Evolutionary conservation across 805 yeast species (phyloP).

Genomic region (Suhomyces emberorum): DNA sequence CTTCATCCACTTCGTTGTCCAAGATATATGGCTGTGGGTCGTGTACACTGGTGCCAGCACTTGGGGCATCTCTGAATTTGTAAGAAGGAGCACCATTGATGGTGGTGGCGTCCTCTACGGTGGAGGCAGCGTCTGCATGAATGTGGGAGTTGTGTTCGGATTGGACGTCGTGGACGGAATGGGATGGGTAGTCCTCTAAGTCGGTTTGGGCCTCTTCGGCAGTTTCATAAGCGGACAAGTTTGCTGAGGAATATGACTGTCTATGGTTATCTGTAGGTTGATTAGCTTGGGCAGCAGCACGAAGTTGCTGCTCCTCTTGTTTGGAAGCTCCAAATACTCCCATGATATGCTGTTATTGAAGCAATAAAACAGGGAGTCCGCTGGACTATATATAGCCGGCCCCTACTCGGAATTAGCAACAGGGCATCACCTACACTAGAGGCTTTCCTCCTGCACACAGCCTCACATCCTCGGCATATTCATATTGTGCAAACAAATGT

Average conservation of each 20-base stretch:
- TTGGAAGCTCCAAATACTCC: conserved; percentile 35
- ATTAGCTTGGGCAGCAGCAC: conserved; percentile 21
- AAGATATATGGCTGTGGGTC: conserved; percentile 2
- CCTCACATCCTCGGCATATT: too few species aligned
- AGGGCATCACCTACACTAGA: too few species aligned
- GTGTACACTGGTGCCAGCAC: conserved; percentile 2
- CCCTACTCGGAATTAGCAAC: too few species aligned
- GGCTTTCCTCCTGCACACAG: too few species aligned
- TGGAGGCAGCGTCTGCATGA: background rate
- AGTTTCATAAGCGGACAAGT: conserved; percentile 32
- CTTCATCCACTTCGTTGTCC: conserved; percentile 6
- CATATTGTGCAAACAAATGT: too few species aligned
- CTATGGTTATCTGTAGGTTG: conserved; percentile 5
- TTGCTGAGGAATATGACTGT: conserved; percentile 19
- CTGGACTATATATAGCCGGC: background rate
- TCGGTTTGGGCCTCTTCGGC: conserved; percentile 24
- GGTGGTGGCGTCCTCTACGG: conserved; percentile 1
- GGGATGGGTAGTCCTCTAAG: background rate
- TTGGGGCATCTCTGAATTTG: background rate
- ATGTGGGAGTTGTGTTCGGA: background rate
- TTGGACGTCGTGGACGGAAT: background rate
- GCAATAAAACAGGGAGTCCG: background rate
- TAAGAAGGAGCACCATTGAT: background rate
- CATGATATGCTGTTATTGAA: too few species aligned
- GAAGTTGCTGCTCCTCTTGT: conserved; percentile 26